Evolutionary conservation across 495 filamentous ascomycete species (phyloP).

Genomic region (Penicillium parvum): DNA sequence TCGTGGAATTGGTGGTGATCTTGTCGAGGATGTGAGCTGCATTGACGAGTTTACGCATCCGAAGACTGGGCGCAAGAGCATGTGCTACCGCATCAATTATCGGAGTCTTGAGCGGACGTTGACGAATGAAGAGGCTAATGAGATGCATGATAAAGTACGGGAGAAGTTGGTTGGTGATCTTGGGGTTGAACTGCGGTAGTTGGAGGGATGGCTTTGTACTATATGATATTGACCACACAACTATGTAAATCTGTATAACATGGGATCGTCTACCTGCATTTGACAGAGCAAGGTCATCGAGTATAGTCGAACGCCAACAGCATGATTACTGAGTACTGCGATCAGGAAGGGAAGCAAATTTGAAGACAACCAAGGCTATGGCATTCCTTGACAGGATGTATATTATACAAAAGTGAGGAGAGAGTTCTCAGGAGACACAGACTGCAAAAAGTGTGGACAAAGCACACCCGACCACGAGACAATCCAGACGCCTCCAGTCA

Average conservation of each 20-base stretch:
- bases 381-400: constrained; percentile 6
- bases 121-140: constrained; percentile 72
- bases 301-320: no score
- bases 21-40: constrained; percentile 80
- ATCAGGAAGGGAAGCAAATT: not conserved
- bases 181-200: constrained; percentile 76
- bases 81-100: constrained; percentile 93
- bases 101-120: constrained; percentile 84
- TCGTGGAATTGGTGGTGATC: constrained; percentile 69
- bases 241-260: constrained; percentile 21
- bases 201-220: constrained; percentile 4
- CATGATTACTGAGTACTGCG: no score
- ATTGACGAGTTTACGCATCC: constrained; percentile 86
- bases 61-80: constrained; percentile 72
- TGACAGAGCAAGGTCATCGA: not conserved
- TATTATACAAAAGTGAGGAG: constrained; percentile 39
- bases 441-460: constrained; percentile 21
- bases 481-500: constrained; percentile 35
- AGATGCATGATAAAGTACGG: constrained; percentile 64
- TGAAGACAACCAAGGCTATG: constrained; percentile 9
- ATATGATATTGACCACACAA: constrained; percentile 10
- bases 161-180: constrained; percentile 59
- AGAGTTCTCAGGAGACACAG: constrained; percentile 26
- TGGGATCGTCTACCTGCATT: not conserved
- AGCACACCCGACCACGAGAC: constrained; percentile 26